Evolutionary conservation across 2,329 filamentous ascomycete species (phyloP), one percentile per base, ranked within the genome.

Genomic region (Helotiales sp.): DNA sequence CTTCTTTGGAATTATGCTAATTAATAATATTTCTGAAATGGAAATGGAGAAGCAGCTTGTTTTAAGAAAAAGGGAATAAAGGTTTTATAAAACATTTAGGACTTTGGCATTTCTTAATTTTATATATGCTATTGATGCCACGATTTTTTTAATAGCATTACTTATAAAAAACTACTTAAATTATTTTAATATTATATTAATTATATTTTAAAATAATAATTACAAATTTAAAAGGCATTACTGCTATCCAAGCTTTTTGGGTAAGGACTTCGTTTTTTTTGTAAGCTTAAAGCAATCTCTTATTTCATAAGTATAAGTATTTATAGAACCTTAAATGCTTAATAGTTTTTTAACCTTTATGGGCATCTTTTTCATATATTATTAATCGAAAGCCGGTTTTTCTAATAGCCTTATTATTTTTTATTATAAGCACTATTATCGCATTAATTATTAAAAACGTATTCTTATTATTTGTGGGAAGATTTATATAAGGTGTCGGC

Each of bases 111-210:
- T 75, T 17, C 59, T 73, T 24, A 74, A 74, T 61, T 78, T 90
- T 22, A 87, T 89, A 79, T 86, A 86, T 10, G 86, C 88, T n/a
- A 80, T 91, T 40, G 88, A 91, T 77, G 87, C 87, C 7, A 90
- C 88, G 0, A 89, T 85, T 15, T 81, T 90, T 61, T 65, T 64
- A 3, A 72, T 74, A 37, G 68, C 69, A 50, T 63, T 75, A 61
- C 70, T 71, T 54, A 70, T 74, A 72, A 65, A 69, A 57, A 7
- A 58, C 45, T 61, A 13, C 34, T 45, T 22, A 66, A 15, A 43
- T 15, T 8, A 10, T 43, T 32, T 10, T 54, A 5, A 47, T 45
- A 26, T 11, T 37, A 37, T 59, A 50, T 52, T 54, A 43, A 63
- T 32, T 7, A 65, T 83, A 49, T 28, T 59, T 65, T 10, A 40